phyloP scores from a whole-genome alignment of 257 asterid species.

The Ligustrum vulgare region DNA sequence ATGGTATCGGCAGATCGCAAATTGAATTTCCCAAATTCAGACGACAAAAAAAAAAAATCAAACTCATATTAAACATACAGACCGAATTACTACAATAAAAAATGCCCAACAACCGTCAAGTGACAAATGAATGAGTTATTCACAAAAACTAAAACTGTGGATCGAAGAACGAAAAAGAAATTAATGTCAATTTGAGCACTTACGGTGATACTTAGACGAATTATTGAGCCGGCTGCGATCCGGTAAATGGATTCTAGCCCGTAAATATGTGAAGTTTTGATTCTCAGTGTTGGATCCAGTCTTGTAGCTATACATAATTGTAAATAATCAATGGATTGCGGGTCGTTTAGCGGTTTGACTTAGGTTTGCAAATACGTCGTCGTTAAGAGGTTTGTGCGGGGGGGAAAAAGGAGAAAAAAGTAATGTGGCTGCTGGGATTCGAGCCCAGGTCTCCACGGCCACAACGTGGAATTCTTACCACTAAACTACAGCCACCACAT shows the following conservation, averaged over 20 bases:
- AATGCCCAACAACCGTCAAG: neutral
- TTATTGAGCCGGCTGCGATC: conserved; percentile 21
- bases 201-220: conserved; percentile 27
- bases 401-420: neutral
- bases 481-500: conserved; percentile 89
- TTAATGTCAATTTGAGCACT: conserved; percentile 10
- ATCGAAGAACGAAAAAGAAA: neutral
- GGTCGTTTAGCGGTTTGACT: neutral
- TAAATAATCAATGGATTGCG: no score
- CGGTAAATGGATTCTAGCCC: neutral
- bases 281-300: neutral
- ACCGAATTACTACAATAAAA: conserved; percentile 15
- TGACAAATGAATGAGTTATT: neutral
- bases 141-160: neutral
- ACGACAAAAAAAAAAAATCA: neutral
- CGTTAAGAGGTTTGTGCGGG: neutral
- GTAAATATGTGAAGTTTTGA: neutral
- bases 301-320: neutral
- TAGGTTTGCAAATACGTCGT: neutral
- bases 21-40: neutral
- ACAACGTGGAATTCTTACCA: conserved; percentile 99
- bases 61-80: conserved; percentile 21
- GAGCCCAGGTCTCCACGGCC: conserved; percentile 99
- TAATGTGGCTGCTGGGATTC: conserved; percentile 99
- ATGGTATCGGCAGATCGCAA: conserved; percentile 7